Evolutionary conservation across 306 rosid genomes (phyloP), one percentile per base, ranked within the genome.

Genomic region (Comarum palustre): DNA sequence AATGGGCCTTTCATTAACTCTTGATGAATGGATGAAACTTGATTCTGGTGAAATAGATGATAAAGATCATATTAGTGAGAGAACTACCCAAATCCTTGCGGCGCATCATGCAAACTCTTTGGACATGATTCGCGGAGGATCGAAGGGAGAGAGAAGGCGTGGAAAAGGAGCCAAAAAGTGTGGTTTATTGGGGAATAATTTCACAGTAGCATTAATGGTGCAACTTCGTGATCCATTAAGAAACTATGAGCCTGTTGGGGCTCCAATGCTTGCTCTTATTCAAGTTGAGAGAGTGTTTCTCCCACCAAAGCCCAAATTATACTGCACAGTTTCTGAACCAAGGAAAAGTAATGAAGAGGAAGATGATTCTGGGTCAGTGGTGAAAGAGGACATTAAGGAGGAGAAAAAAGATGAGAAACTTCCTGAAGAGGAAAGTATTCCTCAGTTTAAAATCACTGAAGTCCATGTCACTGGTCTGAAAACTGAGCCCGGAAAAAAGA

Each of bases 161-260:
- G 90, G 87, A 52, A 90, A 84, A 83, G 81, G 85, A 63, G 78
- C 77, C 19, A 82, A 75, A 75, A 89, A 91, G 75, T 82, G 88
- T 78, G 98, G 97, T 66, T 82, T 91, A 78, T 68, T 89, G 64
- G 97, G 96, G 74, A 91, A 91, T 84, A 89, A 94, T 81, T 91
- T 91, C 81, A 89, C 95, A 3, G 85, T 87, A 59, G 95, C 97
- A 42, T 75, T 91, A 15, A 88, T 85, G 96, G 97, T 88, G 81
- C 98, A 94, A 74, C 97, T 94, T 71, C 96, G 90, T 39, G 95
- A 94, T 83, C 98, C 96, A 58, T 39, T 89, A 57, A 82, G 98
- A 79, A 79, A 91, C 59, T 91, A 88, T 70, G 97, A 94, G 81
- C 88, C 89, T 22, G 97, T 94, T 63, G 96, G 98, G 55, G 78